Evolutionary conservation across 192 early-diverging fungal species (phyloP).

Genomic region (Podila verticillata): DNA sequence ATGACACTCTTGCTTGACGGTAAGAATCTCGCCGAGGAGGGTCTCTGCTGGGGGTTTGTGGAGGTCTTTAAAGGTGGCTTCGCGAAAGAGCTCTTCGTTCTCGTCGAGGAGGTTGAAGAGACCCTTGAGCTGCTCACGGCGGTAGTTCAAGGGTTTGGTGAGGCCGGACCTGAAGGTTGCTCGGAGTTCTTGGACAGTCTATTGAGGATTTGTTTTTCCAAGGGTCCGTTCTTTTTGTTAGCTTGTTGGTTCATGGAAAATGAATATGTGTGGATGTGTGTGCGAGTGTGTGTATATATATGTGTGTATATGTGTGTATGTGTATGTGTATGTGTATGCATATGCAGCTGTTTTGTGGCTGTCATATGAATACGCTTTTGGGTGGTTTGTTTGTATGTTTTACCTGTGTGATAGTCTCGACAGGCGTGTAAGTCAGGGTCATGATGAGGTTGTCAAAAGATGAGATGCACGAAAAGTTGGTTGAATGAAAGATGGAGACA

Average conservation of each 20-base stretch:
- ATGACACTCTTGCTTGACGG: slow-evolving; percentile 55
- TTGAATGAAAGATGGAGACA: too few relatives aligned
- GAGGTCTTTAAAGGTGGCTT: slow-evolving; percentile 68
- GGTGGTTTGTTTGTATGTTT: not conserved
- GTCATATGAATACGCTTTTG: too few relatives aligned
- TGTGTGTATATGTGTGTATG: too few relatives aligned
- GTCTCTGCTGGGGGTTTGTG: slow-evolving; percentile 64
- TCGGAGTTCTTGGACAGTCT: slow-evolving; percentile 50
- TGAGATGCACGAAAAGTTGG: too few relatives aligned
- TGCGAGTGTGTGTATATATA: too few relatives aligned
- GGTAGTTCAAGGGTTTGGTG: slow-evolving; percentile 55
- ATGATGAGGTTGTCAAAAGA: slow-evolving; percentile 1
- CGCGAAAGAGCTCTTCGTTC: slow-evolving; percentile 62
- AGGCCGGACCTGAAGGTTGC: slow-evolving; percentile 49
- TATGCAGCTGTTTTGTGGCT: too few relatives aligned
- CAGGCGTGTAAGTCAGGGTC: slow-evolving; percentile 18
- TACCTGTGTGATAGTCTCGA: slow-evolving; percentile 25
- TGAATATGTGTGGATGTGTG: not conserved
- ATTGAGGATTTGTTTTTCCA: not conserved
- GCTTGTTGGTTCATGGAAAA: not conserved
- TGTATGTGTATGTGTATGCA: too few relatives aligned
- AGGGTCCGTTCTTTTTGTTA: not conserved
- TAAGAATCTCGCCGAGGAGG: slow-evolving; percentile 63
- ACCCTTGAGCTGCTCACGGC: slow-evolving; percentile 70
- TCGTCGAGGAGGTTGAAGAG: slow-evolving; percentile 69